Conservation (phyloP, 148 eudicot species). For the Arctostaphylos glauca region DNA sequence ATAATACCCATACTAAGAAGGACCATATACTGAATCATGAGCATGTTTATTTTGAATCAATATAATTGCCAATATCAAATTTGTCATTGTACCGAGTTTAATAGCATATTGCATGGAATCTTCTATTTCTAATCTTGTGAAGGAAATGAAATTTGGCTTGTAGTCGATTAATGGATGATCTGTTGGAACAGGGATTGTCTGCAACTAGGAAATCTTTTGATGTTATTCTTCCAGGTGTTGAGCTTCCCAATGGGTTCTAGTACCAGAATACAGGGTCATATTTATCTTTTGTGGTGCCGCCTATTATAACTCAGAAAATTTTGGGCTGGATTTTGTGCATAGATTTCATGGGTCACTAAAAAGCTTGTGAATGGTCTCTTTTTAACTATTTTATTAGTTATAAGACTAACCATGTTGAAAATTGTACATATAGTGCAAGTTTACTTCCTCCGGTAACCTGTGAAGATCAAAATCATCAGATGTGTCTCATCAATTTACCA, state of each 20-base stretch:
- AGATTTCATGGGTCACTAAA: neutral
- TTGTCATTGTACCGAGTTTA: no score
- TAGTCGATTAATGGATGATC: neutral
- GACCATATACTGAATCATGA: neutral
- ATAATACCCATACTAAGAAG: neutral
- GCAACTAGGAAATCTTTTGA: neutral
- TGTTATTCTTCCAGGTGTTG: neutral
- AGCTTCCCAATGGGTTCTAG: neutral
- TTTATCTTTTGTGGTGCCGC: conserved; percentile 5
- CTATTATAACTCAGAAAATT: neutral
- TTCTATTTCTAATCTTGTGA: no score
- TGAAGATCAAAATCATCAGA: neutral
- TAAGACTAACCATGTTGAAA: no score
- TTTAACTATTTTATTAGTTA: no score
- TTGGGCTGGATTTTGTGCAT: neutral
- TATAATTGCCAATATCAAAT: no score
- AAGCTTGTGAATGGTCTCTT: no score
- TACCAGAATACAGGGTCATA: neutral
- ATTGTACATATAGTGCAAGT: no score
- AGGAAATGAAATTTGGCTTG: neutral
- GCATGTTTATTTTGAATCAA: no score
- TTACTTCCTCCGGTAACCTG: no score
- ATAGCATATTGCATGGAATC: no score
- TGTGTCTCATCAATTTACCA: neutral
- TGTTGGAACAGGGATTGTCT: neutral